Percentiles rank a stretch among this genome's conserved stretches.
Conservation (phyloP, 306 rosid genomes). For the Cucurbita moschata region DNA sequence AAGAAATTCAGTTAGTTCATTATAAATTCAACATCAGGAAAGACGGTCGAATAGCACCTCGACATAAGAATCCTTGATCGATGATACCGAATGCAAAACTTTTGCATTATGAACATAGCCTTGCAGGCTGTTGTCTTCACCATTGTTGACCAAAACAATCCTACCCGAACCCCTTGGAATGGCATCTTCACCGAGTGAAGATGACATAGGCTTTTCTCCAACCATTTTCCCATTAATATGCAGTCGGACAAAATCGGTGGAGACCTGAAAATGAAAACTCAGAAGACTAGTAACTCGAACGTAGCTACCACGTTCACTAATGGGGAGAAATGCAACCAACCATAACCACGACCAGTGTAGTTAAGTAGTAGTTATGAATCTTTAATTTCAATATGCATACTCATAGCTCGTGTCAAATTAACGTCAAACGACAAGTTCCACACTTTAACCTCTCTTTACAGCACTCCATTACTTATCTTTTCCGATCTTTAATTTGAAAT, state of each 20-base stretch:
- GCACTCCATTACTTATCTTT: not conserved
- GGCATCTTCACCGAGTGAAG: conserved; percentile 21
- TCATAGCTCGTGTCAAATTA: not conserved
- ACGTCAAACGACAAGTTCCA: not conserved
- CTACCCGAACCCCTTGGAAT: conserved; percentile 19
- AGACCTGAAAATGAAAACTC: conserved; percentile 37
- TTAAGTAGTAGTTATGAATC: not conserved
- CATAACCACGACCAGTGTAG: not conserved
- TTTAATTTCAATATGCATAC: not conserved
- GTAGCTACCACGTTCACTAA: not conserved
- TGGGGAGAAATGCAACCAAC: not conserved
- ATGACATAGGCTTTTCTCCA: conserved; percentile 31
- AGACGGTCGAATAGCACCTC: conserved; percentile 33
- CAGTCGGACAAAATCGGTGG: conserved; percentile 39
- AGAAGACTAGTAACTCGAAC: conserved; percentile 4
- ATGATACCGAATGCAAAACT: conserved; percentile 27
- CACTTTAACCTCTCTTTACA: not conserved
- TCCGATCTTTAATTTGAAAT: not conserved
- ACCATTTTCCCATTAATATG: conserved; percentile 54
- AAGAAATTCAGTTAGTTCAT: not conserved
- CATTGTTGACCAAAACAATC: conserved; percentile 38
- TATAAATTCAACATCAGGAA: not conserved
- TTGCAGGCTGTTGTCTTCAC: conserved; percentile 35
- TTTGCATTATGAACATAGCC: conserved; percentile 60
- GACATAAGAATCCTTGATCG: conserved; percentile 28